These are phyloP conservation scores for Aspergillus fumigatus DNA, from an alignment of 2,329 filamentous ascomycete species.

Conservation along the genomic window DNA sequence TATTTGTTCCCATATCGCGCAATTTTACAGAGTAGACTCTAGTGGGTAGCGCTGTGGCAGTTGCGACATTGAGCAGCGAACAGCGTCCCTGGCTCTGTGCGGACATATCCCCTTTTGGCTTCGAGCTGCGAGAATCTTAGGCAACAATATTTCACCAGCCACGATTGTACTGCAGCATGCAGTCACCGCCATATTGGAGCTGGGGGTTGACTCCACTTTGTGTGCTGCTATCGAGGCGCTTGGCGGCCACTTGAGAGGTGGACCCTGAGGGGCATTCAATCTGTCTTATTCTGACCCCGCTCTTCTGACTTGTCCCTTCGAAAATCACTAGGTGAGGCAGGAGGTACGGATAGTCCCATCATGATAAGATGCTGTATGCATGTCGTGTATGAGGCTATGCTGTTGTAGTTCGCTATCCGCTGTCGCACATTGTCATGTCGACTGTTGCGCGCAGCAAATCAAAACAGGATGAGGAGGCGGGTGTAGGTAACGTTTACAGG, in stretches of 20 bases:
- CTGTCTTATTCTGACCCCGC: background rate
- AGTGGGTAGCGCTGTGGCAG: background rate
- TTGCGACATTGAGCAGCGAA: background rate
- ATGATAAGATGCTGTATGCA: background rate
- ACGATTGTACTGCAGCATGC: background rate
- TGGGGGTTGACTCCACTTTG: constrained; percentile 7
- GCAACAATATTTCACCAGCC: constrained; percentile 2
- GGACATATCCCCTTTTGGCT: background rate
- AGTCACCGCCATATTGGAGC: constrained; percentile 1
- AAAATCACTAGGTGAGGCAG: background rate
- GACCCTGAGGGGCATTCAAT: constrained; percentile 3
- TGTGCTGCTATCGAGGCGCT: constrained; percentile 4
- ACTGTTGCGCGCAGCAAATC: background rate
- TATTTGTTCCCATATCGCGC: constrained; percentile 4
- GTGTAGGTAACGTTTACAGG: background rate
- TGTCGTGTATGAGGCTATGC: background rate
- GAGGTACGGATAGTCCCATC: background rate
- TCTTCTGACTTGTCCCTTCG: background rate
- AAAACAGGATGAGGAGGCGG: background rate
- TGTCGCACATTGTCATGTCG: background rate
- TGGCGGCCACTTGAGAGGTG: constrained; percentile 12
- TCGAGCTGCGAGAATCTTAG: background rate
- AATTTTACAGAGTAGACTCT: background rate
- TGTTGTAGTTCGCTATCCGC: background rate
- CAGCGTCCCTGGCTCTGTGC: background rate